These are phyloP conservation scores for Boechera retrofracta DNA, from an alignment of 345 rosid species.

Conservation along the genomic window DNA sequence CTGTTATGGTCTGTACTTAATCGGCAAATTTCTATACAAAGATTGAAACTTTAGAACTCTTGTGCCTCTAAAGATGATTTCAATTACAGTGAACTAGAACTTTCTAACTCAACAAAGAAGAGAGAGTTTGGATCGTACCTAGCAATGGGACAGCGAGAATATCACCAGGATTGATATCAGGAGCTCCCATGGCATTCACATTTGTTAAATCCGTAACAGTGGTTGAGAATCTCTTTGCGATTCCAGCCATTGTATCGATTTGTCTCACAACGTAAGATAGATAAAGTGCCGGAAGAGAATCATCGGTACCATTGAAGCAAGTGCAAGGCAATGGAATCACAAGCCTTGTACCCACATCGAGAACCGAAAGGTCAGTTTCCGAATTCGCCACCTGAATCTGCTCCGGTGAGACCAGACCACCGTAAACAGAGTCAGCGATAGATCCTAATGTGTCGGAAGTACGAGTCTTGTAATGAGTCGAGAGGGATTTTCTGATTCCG, in stretches of 20 bases:
- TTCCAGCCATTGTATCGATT: conserved; percentile 69
- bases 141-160: conserved; percentile 88
- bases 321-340: conserved; percentile 90
- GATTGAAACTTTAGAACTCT: conserved; percentile 17
- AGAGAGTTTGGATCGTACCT: conserved; percentile 47
- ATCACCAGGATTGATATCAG: conserved; percentile 70
- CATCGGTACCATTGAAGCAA: conserved; percentile 90
- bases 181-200: conserved; percentile 92
- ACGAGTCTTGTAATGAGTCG: conserved; percentile 82
- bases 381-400: conserved; percentile 90
- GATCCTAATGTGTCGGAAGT: conserved; percentile 73
- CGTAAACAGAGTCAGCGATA: conserved; percentile 70
- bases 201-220: conserved; percentile 87
- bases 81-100: neutral
- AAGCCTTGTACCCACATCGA: conserved; percentile 76
- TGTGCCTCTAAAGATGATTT: neutral
- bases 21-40: neutral
- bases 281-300: conserved; percentile 78
- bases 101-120: neutral
- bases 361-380: conserved; percentile 60
- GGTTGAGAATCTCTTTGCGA: conserved; percentile 74
- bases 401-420: conserved; percentile 85
- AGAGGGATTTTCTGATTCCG: conserved; percentile 80
- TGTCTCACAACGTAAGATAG: conserved; percentile 78
- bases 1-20: neutral